These are phyloP conservation scores for Rubia yunnanensis DNA, from an alignment of 257 asterid genomes.

Conservation along the genomic window DNA sequence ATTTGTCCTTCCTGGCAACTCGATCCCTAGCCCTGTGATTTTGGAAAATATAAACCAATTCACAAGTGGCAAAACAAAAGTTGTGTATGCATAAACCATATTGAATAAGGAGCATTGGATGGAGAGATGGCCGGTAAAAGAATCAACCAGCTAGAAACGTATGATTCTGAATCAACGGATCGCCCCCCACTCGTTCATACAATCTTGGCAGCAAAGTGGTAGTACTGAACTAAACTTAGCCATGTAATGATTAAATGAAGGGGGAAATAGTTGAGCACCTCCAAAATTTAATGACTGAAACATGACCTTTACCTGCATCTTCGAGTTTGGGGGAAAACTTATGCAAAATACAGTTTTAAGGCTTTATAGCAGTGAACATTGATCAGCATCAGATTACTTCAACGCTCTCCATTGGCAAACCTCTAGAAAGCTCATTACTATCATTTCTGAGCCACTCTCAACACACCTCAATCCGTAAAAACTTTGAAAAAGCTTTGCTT, in stretches of 20 bases:
- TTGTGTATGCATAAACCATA: conserved; percentile 1
- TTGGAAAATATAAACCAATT: conserved; percentile 8
- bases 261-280: conserved; percentile 11
- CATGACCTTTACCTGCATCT: conserved; percentile 80
- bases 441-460: conserved; percentile 54
- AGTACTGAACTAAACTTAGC: conserved; percentile 9
- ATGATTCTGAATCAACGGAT: neutral
- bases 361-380: conserved; percentile 58
- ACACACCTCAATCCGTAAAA: conserved; percentile 54
- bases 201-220: neutral
- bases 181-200: conserved; percentile 7
- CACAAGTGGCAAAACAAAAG: conserved; percentile 1
- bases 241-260: neutral
- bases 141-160: conserved; percentile 1
- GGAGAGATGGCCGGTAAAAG: neutral
- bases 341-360: conserved; percentile 52
- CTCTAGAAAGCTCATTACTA: conserved; percentile 30
- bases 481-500: conserved; percentile 64
- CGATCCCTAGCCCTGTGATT: conserved; percentile 35
- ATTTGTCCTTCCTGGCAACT: conserved; percentile 30
- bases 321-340: conserved; percentile 46
- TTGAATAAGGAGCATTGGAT: conserved; percentile 4
- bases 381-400: conserved; percentile 64
- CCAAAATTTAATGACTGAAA: conserved; percentile 37
- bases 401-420: conserved; percentile 47